These are phyloP conservation scores for Cordyceps fumosorosea DNA, from an alignment of 2,329 filamentous ascomycete species.

Conservation along the genomic window DNA sequence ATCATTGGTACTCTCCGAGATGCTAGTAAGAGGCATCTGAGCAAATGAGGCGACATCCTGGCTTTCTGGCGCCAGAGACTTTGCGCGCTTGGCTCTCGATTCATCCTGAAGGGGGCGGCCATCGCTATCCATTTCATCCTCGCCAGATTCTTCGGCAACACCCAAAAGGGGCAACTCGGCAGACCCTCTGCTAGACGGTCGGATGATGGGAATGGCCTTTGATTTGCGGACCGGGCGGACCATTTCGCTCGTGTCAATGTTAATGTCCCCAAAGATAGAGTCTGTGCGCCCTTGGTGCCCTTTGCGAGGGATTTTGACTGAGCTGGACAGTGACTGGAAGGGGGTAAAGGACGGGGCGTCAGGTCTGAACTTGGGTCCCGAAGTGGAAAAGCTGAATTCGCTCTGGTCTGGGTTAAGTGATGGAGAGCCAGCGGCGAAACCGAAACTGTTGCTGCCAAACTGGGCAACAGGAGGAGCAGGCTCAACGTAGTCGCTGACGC, in stretches of 20 bases:
- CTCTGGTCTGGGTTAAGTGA: conserved; percentile 62
- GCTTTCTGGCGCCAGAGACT: conserved; percentile 56
- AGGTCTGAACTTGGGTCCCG: conserved; percentile 64
- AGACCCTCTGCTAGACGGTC: conserved; percentile 49
- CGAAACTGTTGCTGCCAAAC: conserved; percentile 33
- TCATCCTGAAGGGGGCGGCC: conserved; percentile 58
- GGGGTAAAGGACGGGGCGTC: conserved; percentile 74
- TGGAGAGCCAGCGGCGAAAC: conserved; percentile 64
- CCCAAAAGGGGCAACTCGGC: conserved; percentile 24
- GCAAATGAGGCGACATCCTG: conserved; percentile 74
- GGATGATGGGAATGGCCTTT: conserved; percentile 78
- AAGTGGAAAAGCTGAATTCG: conserved; percentile 62
- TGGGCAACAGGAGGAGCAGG: conserved; percentile 23
- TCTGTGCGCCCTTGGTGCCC: conserved; percentile 28
- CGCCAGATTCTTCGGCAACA: conserved; percentile 20
- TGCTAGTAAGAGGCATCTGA: conserved; percentile 15
- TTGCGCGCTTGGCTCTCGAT: conserved; percentile 68
- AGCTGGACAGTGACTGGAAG: conserved; percentile 38
- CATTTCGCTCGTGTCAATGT: conserved; percentile 54
- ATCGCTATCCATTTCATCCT: conserved; percentile 42
- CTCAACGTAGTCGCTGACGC: conserved; percentile 18
- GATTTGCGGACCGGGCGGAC: conserved; percentile 63
- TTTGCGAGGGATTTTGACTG: conserved; percentile 38
- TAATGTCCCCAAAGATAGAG: conserved; percentile 65
- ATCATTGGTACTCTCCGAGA: conserved; percentile 33